Base-by-base conservation (phyloP, 176 grass and related monocot species). In the Aegilops bicornis region DNA sequence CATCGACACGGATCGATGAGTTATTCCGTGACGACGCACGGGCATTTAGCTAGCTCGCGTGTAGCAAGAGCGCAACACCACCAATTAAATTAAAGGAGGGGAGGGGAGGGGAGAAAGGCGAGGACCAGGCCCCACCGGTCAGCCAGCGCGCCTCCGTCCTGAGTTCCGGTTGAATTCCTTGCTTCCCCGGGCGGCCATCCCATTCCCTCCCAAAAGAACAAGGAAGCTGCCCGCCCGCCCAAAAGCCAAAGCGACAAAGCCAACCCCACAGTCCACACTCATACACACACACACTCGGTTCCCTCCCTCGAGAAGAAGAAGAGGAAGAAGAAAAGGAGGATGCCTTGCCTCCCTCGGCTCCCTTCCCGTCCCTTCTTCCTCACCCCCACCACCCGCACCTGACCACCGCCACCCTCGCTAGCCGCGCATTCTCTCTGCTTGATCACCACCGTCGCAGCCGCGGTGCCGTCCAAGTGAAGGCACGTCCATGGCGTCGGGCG, bases 161-260 rank as follows among this genome's bases (percentile, higher is more conserved):
- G 20, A 11, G 32, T 31, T 32, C 1, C 17, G 23, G 10, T 17
- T 50, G 19, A 78, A 91, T 91, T 88, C 86, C 47, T 85, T 91
- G 80, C 85, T 88, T 91, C 76, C 75, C 76, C 27, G 16, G 5
- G 22, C 31, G 87, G 87, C 50, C 81, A 88, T 33, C 70, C 61
- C 62, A 4, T 10, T 19, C 84, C 63, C 59, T 37, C 10, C 36
- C 17, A 30, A 17, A 69, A 5, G 87, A n/a, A 69, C 69, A 29
- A 17, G 6, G 50, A 8, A 43, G 39, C 39, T 10, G 39, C 37
- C 37, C 13, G 9, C 27, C 39, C 13, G 17, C 29, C 23, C 14
- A 12, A 88, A 76, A 50, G 45, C 60, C 73, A 83, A 89, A 88
- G 79, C 69, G 81, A 81, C 88, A 84, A 87, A 84, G 81, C 64